phyloP scores from a whole-genome alignment of 306 rosid genomes.

The Cucurbita moschata region DNA sequence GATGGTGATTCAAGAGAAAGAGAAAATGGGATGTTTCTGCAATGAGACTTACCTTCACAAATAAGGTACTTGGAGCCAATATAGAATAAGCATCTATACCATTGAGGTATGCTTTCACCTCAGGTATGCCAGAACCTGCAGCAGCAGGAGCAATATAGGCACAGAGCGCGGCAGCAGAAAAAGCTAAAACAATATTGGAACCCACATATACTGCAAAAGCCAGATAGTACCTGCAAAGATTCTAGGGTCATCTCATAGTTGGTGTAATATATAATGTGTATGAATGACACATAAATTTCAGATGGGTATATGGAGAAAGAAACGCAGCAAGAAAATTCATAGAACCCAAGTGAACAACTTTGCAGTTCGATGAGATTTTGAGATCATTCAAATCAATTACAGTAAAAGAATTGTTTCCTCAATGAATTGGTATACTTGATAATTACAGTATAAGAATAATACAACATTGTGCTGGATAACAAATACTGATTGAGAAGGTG shows the following conservation, averaged over 20 bases:
- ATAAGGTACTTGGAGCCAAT: slow-evolving; percentile 63
- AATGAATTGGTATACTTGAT: not conserved
- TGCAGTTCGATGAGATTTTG: not conserved
- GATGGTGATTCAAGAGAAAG: not conserved
- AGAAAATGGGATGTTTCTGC: not conserved
- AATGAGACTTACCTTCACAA: slow-evolving; percentile 50
- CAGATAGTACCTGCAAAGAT: slow-evolving; percentile 41
- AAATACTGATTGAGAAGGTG: not conserved
- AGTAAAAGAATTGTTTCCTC: not conserved
- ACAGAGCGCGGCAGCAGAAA: slow-evolving; percentile 47
- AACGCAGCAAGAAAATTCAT: not conserved
- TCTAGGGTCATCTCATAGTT: slow-evolving; percentile 16
- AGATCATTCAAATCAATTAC: not conserved
- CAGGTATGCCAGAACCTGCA: slow-evolving; percentile 84
- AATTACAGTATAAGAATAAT: not conserved
- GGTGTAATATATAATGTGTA: not conserved
- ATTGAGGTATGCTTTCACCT: slow-evolving; percentile 84
- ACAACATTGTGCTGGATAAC: not conserved
- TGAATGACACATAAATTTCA: not conserved
- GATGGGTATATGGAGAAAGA: not conserved
- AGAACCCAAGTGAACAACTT: not conserved
- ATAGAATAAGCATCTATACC: slow-evolving; percentile 62
- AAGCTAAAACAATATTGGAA: slow-evolving; percentile 40
- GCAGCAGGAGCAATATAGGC: slow-evolving; percentile 70
- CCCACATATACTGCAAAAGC: slow-evolving; percentile 41